phyloP scores from a whole-genome alignment of 176 grass and related monocot genomes.

The Oryza coarctata region DNA sequence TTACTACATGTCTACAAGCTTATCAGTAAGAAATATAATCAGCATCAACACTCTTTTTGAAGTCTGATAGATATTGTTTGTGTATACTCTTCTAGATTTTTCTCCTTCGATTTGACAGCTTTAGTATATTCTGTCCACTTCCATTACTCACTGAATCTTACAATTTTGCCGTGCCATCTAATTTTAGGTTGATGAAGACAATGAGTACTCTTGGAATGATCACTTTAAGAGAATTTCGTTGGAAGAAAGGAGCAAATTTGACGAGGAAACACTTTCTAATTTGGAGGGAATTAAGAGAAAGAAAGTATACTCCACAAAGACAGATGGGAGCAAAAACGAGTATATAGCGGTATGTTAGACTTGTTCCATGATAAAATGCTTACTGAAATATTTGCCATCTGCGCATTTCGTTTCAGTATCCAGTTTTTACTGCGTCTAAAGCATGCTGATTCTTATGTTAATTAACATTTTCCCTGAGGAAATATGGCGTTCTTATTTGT shows the following conservation, averaged over 20 bases:
- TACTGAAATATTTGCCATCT: neutral
- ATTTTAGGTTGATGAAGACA: constrained; percentile 25
- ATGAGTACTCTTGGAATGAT: constrained; percentile 3
- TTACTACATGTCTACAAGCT: constrained; percentile 35
- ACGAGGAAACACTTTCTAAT: constrained; percentile 41
- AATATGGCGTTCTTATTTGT: neutral
- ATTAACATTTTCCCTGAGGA: neutral
- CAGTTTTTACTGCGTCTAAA: neutral
- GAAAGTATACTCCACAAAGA: constrained; percentile 29
- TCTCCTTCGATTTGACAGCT: neutral
- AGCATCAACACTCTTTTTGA: neutral
- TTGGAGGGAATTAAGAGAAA: constrained; percentile 37
- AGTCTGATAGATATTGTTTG: neutral
- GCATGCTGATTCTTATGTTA: neutral
- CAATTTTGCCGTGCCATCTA: neutral
- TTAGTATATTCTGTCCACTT: neutral
- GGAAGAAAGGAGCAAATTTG: constrained; percentile 37
- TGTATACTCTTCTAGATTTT: neutral
- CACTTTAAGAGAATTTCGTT: constrained; percentile 33
- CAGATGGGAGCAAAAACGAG: constrained; percentile 43
- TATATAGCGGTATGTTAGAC: constrained; percentile 36
- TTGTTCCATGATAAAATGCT: neutral
- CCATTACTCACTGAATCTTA: neutral
- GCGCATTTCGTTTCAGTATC: neutral
- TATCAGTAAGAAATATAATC: constrained; percentile 36